phyloP scores from a whole-genome alignment of 805 yeast genomes.

The Starmerella khaoyaiensis region DNA sequence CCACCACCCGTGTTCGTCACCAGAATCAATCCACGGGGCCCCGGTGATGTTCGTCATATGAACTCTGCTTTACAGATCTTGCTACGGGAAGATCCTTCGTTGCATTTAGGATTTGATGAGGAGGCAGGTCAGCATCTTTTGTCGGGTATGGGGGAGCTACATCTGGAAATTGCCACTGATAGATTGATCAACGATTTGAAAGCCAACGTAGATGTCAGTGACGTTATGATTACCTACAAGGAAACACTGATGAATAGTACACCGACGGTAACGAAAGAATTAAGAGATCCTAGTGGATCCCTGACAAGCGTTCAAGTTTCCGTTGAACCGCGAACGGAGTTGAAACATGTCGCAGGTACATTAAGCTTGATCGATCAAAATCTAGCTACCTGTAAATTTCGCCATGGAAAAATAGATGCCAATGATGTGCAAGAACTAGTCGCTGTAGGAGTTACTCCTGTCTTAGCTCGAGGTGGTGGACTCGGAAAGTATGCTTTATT shows the following conservation, averaged over 20 bases:
- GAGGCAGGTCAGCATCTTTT: conserved; percentile 80
- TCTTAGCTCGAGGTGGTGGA: conserved; percentile 35
- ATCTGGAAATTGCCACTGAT: conserved; percentile 75
- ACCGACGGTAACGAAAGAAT: background rate
- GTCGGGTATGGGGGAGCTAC: conserved; percentile 96
- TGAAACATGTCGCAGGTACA: background rate
- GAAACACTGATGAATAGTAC: conserved; percentile 39
- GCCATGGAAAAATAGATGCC: conserved; percentile 22
- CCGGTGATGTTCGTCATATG: conserved; percentile 67
- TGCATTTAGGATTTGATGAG: conserved; percentile 54
- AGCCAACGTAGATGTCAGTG: conserved; percentile 69
- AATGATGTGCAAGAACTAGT: conserved; percentile 26
- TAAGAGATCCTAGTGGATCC: conserved; percentile 7
- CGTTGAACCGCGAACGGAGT: background rate
- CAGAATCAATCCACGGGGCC: conserved; percentile 65
- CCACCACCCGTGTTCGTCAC: conserved; percentile 93
- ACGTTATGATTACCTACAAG: conserved; percentile 79
- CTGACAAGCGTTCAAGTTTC: conserved; percentile 7
- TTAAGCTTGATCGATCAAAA: conserved; percentile 9
- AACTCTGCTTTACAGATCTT: conserved; percentile 53
- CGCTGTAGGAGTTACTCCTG: conserved; percentile 29
- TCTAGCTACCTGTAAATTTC: background rate
- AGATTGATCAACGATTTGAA: conserved; percentile 68
- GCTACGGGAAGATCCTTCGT: conserved; percentile 82
- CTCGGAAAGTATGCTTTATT: conserved; percentile 39